Base-by-base conservation (phyloP, 2,329 filamentous ascomycete species). In the Phyllosticta citriasiana region DNA sequence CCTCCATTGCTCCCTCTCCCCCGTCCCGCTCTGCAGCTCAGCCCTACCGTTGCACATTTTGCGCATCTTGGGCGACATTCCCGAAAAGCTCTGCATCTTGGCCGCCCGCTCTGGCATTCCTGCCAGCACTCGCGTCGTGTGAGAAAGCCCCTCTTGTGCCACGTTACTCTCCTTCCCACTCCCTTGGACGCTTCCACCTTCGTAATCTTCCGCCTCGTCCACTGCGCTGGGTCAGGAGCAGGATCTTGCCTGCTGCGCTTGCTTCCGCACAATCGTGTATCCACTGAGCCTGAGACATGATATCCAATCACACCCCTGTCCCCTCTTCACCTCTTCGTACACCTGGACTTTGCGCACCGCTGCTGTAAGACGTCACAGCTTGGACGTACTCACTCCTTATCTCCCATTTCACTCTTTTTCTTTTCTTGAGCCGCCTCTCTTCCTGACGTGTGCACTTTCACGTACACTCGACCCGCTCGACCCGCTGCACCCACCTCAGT, bases 291-390 rank as follows among this genome's bases (percentile, higher is more conserved):
- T 57, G 52, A 59, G 60, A 60, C 62, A 63, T 63, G 62, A 59
- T 55, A 55, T 54, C 62, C 62, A 63, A 63, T 63, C 62, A 50
- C 62, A 53, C 26, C 59, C 62, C 60, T 62, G 56, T 26, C 56
- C 26, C 50, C 60, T n/a, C 47, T 22, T 26, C 51, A 53, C 53
- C 27, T 53, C 52, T 57, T 19, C 33, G 59, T 59, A 33, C 40
- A 40, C n/a, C 59, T 22, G 57, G 59, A 27, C 54, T 53, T 57
- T 33, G 56, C 66, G 65, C 71, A 69, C 67, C 64, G 71, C 67
- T 69, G 68, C 71, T 73, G 72, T 74, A 73, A 68, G 71, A 73
- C 72, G 68, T 69, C 67, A 67, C 67, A 56, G 59, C 60, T 65
- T 64, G 63, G 65, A 67, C 64, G 66, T 67, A 65, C 65, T 66